phyloP scores from a whole-genome alignment of 805 yeast species.

The Saccharomycopsis amapae region DNA sequence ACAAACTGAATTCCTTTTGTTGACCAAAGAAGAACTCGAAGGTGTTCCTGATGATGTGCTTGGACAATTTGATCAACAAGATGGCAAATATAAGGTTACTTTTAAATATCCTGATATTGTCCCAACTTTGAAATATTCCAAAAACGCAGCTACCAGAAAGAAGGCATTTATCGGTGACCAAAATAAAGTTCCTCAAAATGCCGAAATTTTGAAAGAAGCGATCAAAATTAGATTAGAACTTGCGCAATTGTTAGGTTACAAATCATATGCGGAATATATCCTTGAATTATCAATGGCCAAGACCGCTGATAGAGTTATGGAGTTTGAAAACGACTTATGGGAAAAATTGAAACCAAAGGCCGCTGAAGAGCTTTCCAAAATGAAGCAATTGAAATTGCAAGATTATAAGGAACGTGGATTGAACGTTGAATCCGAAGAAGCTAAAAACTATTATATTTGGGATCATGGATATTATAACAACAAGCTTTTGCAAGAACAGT shows the following conservation, averaged over 20 bases:
- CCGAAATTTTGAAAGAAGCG: constrained; percentile 50
- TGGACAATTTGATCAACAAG: constrained; percentile 47
- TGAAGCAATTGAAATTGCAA: constrained; percentile 45
- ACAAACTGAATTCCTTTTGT: constrained; percentile 53
- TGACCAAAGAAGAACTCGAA: constrained; percentile 56
- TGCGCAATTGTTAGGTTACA: constrained; percentile 60
- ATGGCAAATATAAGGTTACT: constrained; percentile 52
- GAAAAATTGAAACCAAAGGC: constrained; percentile 55
- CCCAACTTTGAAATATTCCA: constrained; percentile 73
- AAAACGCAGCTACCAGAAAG: constrained; percentile 55
- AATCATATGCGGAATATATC: constrained; percentile 60
- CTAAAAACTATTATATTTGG: constrained; percentile 51
- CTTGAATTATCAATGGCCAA: constrained; percentile 82
- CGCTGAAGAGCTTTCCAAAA: constrained; percentile 39
- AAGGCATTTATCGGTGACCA: constrained; percentile 60
- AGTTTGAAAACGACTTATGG: constrained; percentile 57
- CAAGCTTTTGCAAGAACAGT: constrained; percentile 56
- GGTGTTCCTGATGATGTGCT: constrained; percentile 68
- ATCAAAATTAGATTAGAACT: constrained; percentile 54
- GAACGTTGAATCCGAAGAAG: constrained; percentile 31
- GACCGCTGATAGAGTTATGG: constrained; percentile 48
- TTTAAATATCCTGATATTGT: constrained; percentile 75
- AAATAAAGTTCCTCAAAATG: constrained; percentile 59
- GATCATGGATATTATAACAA: constrained; percentile 65
- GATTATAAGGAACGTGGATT: constrained; percentile 43